Percentiles rank a stretch among this genome's conserved stretches.
Evolutionary conservation across 2,329 filamentous ascomycete genomes (phyloP).

Genomic region (Calonectria naviculata): DNA sequence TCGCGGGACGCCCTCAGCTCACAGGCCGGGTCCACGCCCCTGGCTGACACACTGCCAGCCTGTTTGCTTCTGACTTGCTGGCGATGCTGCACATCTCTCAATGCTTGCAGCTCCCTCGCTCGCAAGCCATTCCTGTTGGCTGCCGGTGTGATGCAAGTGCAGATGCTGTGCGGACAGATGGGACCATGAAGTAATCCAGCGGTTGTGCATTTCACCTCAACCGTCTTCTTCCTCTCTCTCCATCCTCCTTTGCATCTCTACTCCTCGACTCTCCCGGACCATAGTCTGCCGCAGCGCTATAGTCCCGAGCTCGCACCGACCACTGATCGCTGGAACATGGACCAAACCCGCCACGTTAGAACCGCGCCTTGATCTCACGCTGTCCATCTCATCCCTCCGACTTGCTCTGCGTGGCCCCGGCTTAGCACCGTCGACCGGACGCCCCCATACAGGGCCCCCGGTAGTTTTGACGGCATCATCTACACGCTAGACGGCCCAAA

Average conservation of each 20-base stretch:
- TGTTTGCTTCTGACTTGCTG: neutral
- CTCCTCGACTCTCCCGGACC: neutral
- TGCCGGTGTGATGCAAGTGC: neutral
- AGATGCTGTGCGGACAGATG: neutral
- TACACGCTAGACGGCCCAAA: constrained; percentile 10
- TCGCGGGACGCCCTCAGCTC: neutral
- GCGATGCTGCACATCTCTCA: neutral
- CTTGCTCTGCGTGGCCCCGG: constrained; percentile 7
- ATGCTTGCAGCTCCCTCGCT: neutral
- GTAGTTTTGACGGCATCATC: constrained; percentile 5
- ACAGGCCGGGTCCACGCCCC: neutral
- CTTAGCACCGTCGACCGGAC: constrained; percentile 9
- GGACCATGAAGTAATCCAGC: neutral
- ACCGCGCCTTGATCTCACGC: constrained; percentile 18
- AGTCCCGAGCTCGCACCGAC: constrained; percentile 11
- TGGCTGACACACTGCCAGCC: neutral
- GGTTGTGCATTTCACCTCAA: neutral
- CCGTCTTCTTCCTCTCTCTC: neutral
- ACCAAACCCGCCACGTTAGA: constrained; percentile 17
- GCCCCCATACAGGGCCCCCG: constrained; percentile 7
- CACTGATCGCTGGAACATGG: constrained; percentile 16
- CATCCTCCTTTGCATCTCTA: neutral
- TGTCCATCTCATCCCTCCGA: neutral
- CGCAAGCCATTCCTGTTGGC: neutral
- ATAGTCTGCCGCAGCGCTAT: constrained; percentile 3